Evolutionary conservation across 768 basidiomycete genomes (phyloP), one percentile per base, ranked within the genome.

Genomic region (Leccinum subgranulosum): DNA sequence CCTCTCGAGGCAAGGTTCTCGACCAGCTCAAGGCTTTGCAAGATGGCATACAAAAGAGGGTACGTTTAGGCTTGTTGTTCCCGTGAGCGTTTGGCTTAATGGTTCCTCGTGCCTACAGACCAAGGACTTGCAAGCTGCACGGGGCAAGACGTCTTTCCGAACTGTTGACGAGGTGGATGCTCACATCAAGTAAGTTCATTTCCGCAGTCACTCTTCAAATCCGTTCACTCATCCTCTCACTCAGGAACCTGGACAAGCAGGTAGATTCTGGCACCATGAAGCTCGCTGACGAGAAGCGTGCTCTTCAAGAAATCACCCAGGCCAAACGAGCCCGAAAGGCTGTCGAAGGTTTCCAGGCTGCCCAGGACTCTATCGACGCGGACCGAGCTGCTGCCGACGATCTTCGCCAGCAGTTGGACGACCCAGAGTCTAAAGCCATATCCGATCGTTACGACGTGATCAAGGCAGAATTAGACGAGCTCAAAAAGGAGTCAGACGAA

Each of bases 211-310:
- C 33, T 34, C 28, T 55, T 48, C 21, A 27, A 57, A 49, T 43
- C 41, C 9, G 4, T 11, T 34, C 47, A 54, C 62, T 57, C 3
- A 62, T 21, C 23, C 17, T 45, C 59, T 60, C 56, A 31, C 49
- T 54, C 66, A 95, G 93, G 65, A 79, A 86, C 59, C 78, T 97
- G 58, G 92, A 98, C 51, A 88, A 84, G 68, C 90, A 94, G 70
- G 87, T 99, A 53, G 96, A 98, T 69, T 92, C 92, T 5, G 96
- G 96, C 25, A 84, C 66, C 57, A 81, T 99, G 81, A 97, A 92
- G 70, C 81, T 98, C 57, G 94, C 87, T 27, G 95, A 97, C 56
- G 97, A 99, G 75, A 98, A 97, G 76, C 87, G 93, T 52, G 91
- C 94, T 5, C 81, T 99, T n/a, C 82, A 84, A 62, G 96, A 98